phyloP scores from a whole-genome alignment of 225 moss, liverwort and hornwort genomes.

The Takakia lepidozioides region DNA sequence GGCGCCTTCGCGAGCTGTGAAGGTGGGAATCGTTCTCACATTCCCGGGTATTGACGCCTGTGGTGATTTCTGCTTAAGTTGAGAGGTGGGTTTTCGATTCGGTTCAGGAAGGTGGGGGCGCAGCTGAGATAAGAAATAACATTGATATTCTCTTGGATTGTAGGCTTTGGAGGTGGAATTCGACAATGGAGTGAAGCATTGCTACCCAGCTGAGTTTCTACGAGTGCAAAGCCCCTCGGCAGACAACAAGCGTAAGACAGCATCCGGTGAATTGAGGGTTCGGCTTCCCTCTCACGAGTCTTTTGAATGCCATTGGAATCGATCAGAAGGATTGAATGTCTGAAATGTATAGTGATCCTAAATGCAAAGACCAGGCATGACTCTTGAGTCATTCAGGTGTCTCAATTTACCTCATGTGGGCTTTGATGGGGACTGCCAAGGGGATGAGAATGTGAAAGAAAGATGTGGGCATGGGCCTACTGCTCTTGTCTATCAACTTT shows the following conservation, averaged over 20 bases:
- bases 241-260: constrained; percentile 37
- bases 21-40: background rate
- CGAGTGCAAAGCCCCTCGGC: constrained; percentile 64
- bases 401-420: too few species aligned
- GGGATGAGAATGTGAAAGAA: too few species aligned
- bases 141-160: constrained; percentile 1
- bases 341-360: too few species aligned
- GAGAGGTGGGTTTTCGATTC: too few species aligned
- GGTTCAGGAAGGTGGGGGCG: too few species aligned
- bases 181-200: constrained; percentile 25
- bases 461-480: too few species aligned
- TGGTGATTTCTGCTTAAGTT: background rate
- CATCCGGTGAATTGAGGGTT: constrained; percentile 31
- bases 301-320: background rate
- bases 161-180: constrained; percentile 59
- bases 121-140: background rate
- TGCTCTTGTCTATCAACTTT: too few species aligned
- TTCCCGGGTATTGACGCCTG: background rate
- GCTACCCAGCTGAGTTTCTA: constrained; percentile 54
- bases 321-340: background rate
- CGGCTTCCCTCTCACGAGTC: background rate
- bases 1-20: constrained; percentile 10
- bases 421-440: too few species aligned
- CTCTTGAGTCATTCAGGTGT: too few species aligned
- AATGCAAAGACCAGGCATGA: too few species aligned